Base-by-base conservation (phyloP, 805 yeast species). In the Jamesozyma piceae region DNA sequence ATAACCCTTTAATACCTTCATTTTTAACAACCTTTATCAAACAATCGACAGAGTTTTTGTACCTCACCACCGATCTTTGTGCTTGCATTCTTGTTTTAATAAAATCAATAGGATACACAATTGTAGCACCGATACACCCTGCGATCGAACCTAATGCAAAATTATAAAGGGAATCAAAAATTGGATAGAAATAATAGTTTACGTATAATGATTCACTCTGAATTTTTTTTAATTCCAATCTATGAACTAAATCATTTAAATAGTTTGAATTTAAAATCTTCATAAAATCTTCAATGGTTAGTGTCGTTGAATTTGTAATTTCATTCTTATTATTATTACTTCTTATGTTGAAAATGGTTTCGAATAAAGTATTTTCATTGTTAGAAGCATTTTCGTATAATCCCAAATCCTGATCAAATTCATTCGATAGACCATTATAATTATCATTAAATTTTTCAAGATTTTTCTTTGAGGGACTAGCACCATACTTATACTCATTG, bases 61-160 rank as follows among this genome's bases (percentile, higher is more conserved):
- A 90, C 38, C 78, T 67, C 1, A 80, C 66, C 39, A 75, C 71
- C 46, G 78, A 77, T 50, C 87, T 77, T 68, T 90, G 97, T 47
- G 95, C 95, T 67, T 90, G 98, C 95, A 90, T 87, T 63, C 97
- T 78, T 4, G 98, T 90, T 67, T 90, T 90, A 50, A 90, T 88
- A 61, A 92, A 71, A 66, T 90, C 98, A 51, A 92, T 92, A 27
- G 98, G 98, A 62, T 90, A 90, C 35, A 90, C 98, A 14, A 83
- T 85, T 5, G 96, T 86, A n/a, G 98, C 97, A 48, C 98, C 98
- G 64, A 90, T 79, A 53, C 96, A 92, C 45, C 98, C 98, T 27
- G 98, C 97, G 39, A 89, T 73, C 3, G 97, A 87, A 15, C 98
- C 98, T 45, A 90, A 69, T 26, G 83, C 67, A 64, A 90, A 90